Evolutionary conservation across 148 eudicot species (phyloP).

Genomic region (Limonium bicolor): DNA sequence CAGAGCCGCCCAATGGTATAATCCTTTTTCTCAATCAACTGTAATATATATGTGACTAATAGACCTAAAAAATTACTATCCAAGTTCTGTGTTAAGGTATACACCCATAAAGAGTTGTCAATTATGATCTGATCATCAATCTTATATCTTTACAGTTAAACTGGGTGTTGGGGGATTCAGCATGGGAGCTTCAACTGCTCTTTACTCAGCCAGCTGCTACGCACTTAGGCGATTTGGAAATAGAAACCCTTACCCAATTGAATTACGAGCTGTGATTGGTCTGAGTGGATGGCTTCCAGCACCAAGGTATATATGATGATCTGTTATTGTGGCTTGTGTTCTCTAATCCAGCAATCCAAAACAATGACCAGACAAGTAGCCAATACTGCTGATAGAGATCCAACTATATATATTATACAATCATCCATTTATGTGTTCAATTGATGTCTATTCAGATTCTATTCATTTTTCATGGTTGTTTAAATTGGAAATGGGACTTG

Average conservation of each 20-base stretch:
- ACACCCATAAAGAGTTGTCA: background rate
- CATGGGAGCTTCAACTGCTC: constrained; percentile 88
- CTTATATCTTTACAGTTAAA: constrained; percentile 37
- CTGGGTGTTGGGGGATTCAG: constrained; percentile 99
- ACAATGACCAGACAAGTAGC: background rate
- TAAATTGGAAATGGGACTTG: background rate
- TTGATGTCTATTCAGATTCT: background rate
- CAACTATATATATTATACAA: too few relatives aligned
- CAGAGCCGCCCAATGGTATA: constrained; percentile 87
- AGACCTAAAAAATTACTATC: too few relatives aligned
- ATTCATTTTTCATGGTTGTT: constrained; percentile 2
- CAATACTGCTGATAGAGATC: too few relatives aligned
- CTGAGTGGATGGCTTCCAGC: constrained; percentile 98
- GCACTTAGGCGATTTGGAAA: constrained; percentile 67
- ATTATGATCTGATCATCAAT: background rate
- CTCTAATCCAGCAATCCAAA: background rate
- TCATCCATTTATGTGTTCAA: background rate
- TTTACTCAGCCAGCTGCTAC: constrained; percentile 89
- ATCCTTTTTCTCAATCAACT: too few relatives aligned
- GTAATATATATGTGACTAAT: too few relatives aligned
- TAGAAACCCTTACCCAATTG: constrained; percentile 56
- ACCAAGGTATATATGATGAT: constrained; percentile 36
- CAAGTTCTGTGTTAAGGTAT: background rate
- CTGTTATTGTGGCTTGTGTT: too few relatives aligned
- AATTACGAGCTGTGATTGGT: constrained; percentile 57